These are phyloP conservation scores for Collybia sordida DNA, from an alignment of 768 basidiomycete genomes.

Conservation along the genomic window DNA sequence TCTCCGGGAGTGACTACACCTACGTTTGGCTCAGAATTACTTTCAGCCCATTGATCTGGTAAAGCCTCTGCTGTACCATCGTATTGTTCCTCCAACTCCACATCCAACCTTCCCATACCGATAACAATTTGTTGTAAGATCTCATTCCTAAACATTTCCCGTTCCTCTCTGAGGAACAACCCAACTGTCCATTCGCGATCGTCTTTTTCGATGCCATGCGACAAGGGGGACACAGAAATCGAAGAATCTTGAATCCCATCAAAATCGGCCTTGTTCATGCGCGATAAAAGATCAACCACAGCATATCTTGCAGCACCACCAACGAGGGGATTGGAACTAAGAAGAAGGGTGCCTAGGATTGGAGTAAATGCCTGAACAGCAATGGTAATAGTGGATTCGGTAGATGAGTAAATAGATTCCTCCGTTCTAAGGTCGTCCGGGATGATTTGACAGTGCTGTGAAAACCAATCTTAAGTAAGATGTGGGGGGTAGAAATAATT, in stretches of 20 bases:
- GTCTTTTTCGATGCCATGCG: conserved; percentile 33
- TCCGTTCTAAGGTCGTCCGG: conserved; percentile 42
- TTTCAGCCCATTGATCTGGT: background rate
- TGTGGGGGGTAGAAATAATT: conserved; percentile 6
- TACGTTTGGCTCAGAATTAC: conserved; percentile 11
- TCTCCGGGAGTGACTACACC: conserved; percentile 14
- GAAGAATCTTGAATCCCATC: conserved; percentile 31
- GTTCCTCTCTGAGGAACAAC: conserved; percentile 54
- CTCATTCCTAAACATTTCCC: conserved; percentile 74
- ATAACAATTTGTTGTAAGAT: conserved; percentile 85
- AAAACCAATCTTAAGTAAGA: conserved; percentile 7
- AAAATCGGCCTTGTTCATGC: conserved; percentile 61
- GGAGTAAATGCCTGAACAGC: conserved; percentile 89
- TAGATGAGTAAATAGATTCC: conserved; percentile 30
- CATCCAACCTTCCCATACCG: conserved; percentile 78
- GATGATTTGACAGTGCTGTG: conserved; percentile 66
- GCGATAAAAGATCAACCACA: conserved; percentile 74
- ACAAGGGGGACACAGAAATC: conserved; percentile 12
- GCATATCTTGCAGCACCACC: conserved; percentile 72
- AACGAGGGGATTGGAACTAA: conserved; percentile 75
- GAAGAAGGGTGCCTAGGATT: conserved; percentile 83
- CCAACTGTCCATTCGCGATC: conserved; percentile 32
- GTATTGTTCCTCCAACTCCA: conserved; percentile 26
- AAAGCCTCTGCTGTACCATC: conserved; percentile 3
- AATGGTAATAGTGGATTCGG: conserved; percentile 46